phyloP scores from a whole-genome alignment of 441 rosid species.

The Erodium texanum region DNA sequence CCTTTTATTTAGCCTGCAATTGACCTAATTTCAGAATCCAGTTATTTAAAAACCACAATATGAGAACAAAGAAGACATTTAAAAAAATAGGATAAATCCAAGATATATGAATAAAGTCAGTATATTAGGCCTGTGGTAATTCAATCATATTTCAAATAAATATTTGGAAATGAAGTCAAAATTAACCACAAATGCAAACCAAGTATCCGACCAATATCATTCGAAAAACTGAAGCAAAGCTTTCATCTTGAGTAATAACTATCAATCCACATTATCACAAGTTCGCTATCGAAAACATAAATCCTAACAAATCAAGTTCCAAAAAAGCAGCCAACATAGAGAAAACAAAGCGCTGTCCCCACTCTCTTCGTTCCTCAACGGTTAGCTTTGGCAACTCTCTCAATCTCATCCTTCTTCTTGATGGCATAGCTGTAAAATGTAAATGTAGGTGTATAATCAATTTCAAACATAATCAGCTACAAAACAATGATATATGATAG shows the following conservation, averaged over 20 bases:
- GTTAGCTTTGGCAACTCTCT: conserved; percentile 89
- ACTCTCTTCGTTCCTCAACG: conserved; percentile 36
- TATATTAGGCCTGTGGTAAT: too few relatives aligned
- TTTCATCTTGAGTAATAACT: neutral
- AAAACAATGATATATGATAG: neutral
- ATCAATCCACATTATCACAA: neutral
- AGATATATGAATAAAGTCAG: too few relatives aligned
- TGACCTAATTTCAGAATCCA: too few relatives aligned
- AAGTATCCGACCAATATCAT: too few relatives aligned
- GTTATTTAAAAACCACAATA: too few relatives aligned
- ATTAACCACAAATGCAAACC: too few relatives aligned
- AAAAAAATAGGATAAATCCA: too few relatives aligned
- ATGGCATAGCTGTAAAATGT: conserved; percentile 54
- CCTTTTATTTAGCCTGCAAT: too few relatives aligned
- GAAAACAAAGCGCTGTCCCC: neutral
- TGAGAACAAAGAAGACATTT: too few relatives aligned
- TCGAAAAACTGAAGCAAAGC: too few relatives aligned
- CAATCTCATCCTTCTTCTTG: conserved; percentile 79
- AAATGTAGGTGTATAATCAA: neutral
- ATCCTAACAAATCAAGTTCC: neutral
- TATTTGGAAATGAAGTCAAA: too few relatives aligned
- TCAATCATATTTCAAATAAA: too few relatives aligned
- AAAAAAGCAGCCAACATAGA: neutral
- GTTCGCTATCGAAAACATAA: neutral
- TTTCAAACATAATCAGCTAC: neutral